Evolutionary conservation across 2,329 filamentous ascomycete species (phyloP).

Genomic region (Botryosphaeria agaves): DNA sequence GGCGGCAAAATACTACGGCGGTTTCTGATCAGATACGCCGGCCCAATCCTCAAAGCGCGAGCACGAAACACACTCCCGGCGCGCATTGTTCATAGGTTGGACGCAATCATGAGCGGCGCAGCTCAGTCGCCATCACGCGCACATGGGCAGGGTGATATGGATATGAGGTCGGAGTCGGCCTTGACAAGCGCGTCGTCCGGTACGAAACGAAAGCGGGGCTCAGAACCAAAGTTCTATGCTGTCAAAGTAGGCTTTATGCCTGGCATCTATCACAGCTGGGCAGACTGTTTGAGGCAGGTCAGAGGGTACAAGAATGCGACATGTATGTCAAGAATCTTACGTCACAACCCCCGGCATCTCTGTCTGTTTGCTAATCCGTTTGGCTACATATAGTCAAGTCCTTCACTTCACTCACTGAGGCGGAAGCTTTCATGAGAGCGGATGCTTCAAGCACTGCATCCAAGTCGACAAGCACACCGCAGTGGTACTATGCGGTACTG

Average conservation of each 20-base stretch:
- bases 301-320: constrained; percentile 36
- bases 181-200: constrained; percentile 11
- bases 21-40: too few relatives aligned
- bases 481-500: constrained; percentile 43
- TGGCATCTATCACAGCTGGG: constrained; percentile 46
- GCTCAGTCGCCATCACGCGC: too few relatives aligned
- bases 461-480: constrained; percentile 17
- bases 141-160: too few relatives aligned
- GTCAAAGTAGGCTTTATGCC: constrained; percentile 42
- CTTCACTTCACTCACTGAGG: constrained; percentile 56
- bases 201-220: constrained; percentile 37
- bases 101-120: too few relatives aligned
- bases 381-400: constrained; percentile 47
- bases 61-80: too few relatives aligned
- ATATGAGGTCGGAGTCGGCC: too few relatives aligned
- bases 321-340: constrained; percentile 11
- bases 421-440: constrained; percentile 58
- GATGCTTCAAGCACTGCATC: constrained; percentile 22
- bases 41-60: too few relatives aligned
- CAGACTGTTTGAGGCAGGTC: constrained; percentile 43
- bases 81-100: too few relatives aligned
- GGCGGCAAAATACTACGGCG: too few relatives aligned
- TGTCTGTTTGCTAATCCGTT: neutral
- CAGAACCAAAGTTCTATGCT: constrained; percentile 42
- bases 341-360: neutral